phyloP scores from a whole-genome alignment of 106 monocot genomes.

The Narthecium ossifragum region DNA sequence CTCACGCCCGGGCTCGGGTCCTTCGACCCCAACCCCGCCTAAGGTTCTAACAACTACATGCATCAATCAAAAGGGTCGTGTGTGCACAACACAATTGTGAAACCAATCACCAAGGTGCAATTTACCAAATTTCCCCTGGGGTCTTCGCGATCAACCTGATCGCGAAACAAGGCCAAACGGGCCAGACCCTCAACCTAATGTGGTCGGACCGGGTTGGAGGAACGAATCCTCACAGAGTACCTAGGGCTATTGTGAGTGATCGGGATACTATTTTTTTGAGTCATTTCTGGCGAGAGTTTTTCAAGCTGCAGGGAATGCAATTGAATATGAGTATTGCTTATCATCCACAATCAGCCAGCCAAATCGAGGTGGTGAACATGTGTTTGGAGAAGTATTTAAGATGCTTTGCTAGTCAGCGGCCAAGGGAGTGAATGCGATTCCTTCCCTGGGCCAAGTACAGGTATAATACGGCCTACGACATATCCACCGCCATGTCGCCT shows the following conservation, averaged over 20 bases:
- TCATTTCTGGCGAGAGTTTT: neutral
- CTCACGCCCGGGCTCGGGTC: too few relatives aligned
- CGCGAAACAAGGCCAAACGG: too few relatives aligned
- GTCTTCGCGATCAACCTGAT: too few relatives aligned
- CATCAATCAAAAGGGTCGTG: too few relatives aligned
- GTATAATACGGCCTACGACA: conserved; percentile 2
- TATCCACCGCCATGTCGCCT: neutral
- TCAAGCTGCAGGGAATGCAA: too few relatives aligned
- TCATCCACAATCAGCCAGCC: neutral
- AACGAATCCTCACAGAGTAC: conserved; percentile 8
- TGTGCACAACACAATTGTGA: too few relatives aligned
- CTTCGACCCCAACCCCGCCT: too few relatives aligned
- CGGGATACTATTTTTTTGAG: neutral
- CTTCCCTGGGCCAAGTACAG: neutral
- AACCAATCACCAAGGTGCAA: too few relatives aligned
- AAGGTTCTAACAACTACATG: too few relatives aligned
- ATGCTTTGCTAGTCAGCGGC: neutral
- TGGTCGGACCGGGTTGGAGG: too few relatives aligned
- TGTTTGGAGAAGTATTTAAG: neutral
- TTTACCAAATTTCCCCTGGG: too few relatives aligned
- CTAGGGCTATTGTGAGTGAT: conserved; percentile 1
- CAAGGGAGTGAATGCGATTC: neutral
- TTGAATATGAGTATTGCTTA: neutral
- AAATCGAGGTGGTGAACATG: neutral
- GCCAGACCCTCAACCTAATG: too few relatives aligned